Base-by-base conservation (phyloP, 371 early-diverging fungal genomes). In the Mucor racemosus region DNA sequence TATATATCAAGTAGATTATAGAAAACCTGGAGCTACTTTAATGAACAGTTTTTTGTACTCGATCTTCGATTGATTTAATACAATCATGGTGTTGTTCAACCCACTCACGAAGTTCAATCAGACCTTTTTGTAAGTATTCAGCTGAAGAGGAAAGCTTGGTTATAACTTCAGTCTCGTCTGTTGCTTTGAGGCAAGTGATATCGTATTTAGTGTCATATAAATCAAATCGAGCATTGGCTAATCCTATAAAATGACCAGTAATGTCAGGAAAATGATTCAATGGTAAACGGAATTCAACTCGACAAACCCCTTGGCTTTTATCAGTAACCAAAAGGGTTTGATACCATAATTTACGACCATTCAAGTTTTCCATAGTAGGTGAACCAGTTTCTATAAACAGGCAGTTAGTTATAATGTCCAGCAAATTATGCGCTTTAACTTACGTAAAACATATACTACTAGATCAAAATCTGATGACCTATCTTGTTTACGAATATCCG, bases 371-470 rank as follows among this genome's bases (percentile, higher is more conserved):
- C 31, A 56, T 3, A 10, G 34, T 50, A 26, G 65, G 42, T 0
- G 67, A 19, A 10, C 67, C 61, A 31, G 60, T 62, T 39, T 70
- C 74, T 76, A 65, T 40, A 42, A 4, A 63, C 31, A 60, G 7
- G 17, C 5, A 1, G 15, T 58, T 13, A 63, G 60, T n/a, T 21
- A 60, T 14, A 36, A 40, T 33, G 11, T 15, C 38, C 21, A 39
- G 7, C 6, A 56, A 14, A 19, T 4, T 1, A 35, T 11, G 17
- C 0, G 26, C 7, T 44, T 34, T n/a, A 8, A 62, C 80, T 68
- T 86, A 90, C 90, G 76, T 36, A 90, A 58, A 7, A 89, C 71
- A 44, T 85, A 55, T 7, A 81, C 84, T 0, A 80, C 85, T 19
- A 92, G 46, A 60, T 92, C 91, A 15, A 86, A 60, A 46, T 90